Conservation (phyloP, 1,284 basidiomycete genomes). For the Rhodotorula sp. region DNA sequence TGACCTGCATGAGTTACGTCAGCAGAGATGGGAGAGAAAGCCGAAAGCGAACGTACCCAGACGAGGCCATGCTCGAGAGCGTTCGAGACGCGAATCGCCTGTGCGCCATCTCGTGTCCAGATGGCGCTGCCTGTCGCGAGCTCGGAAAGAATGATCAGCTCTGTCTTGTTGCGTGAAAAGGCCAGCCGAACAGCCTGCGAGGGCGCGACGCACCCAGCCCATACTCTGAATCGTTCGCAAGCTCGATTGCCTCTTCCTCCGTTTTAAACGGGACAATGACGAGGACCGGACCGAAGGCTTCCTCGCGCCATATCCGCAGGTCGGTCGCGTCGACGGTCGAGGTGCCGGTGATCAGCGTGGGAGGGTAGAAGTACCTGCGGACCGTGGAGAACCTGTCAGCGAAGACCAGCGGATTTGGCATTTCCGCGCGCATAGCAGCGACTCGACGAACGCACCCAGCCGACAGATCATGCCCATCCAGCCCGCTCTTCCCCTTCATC, state of each 20-base stretch:
- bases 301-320: constrained; percentile 62
- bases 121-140: constrained; percentile 64
- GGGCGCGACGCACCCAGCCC: constrained; percentile 76
- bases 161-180: constrained; percentile 55
- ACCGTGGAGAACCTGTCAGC: no score
- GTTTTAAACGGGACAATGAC: constrained; percentile 71
- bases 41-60: constrained; percentile 53
- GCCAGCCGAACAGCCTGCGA: constrained; percentile 49
- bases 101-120: constrained; percentile 70
- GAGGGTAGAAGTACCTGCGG: constrained; percentile 21
- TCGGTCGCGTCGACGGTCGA: constrained; percentile 46
- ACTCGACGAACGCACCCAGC: constrained; percentile 39
- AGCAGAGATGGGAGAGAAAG: no score
- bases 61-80: constrained; percentile 69
- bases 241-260: constrained; percentile 69
- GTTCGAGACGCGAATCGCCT: constrained; percentile 66
- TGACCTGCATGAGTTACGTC: not conserved
- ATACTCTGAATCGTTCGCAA: constrained; percentile 80
- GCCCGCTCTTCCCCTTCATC: constrained; percentile 64
- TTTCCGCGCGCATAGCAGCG: no score
- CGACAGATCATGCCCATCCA: constrained; percentile 58
- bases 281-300: constrained; percentile 85
- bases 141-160: constrained; percentile 66
- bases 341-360: constrained; percentile 65
- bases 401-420: no score